Base-by-base conservation (phyloP, 129 eudicot species). In the Flaveria robusta region DNA sequence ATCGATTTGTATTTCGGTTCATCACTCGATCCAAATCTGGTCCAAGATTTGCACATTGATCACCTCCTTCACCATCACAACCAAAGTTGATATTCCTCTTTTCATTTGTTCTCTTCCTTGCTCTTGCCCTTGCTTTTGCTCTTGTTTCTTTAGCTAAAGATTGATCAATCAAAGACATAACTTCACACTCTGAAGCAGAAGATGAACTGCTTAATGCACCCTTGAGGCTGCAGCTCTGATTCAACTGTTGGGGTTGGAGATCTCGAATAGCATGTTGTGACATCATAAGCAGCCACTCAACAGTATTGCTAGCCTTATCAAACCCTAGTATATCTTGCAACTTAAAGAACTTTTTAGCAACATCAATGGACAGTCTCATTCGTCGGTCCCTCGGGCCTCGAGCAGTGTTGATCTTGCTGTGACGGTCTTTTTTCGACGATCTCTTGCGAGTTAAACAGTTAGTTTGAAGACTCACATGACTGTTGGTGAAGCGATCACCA, bases 351-450 rank as follows among this genome's bases (percentile, higher is more conserved):
- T 82, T 89, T 2, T 77, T 66, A 3, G 97, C 98, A 66, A 93
- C 89, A 2, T 85, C 92, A 26, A 88, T 91, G 5, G 98, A 90
- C 70, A 93, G 79, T 67, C 98, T 88, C 96, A 93, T 90, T 77
- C 98, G 79, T 70, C 98, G 80, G 78, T 93, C 97, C 66, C 97
- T 83, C 3, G 88, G 88, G 24, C 98, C 98, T 23, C 82, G 86
- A 41, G 97, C 97, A 0, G 98, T 93, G 81, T 80, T 78, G 56
- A 93, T 93, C 88, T 90, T 90, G 91, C 96, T 90, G 89, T 93
- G 98, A 13, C 98, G 76, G 66, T 91, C 97, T 78, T 85, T 88
- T 70, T 82, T 91, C 7, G 83, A 71, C 54, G 83, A 60, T 60
- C 9, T 29, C 3, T 14, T 60, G 18, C 41, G 39, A 0, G 18